Base-by-base conservation (phyloP, 2,329 filamentous ascomycete species). In the Didymella arachidicola region DNA sequence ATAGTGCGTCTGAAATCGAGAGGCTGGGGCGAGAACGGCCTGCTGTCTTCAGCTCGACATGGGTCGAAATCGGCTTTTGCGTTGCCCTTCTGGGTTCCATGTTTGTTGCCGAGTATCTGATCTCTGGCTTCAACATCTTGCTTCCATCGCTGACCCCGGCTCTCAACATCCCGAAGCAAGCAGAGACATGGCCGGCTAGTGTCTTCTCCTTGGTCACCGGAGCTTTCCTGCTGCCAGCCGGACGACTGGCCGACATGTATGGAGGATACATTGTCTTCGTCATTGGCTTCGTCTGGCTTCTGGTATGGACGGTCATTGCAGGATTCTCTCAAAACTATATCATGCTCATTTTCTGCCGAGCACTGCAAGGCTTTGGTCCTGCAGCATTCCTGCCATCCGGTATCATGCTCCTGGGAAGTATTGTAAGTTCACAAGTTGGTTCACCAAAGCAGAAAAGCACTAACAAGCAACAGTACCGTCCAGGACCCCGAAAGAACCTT, bases 281-380 rank as follows among this genome's bases (percentile, higher is more conserved):
- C 0, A 82, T 84, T 53, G 89, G 90, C 0, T 83, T 78, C 58
- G 64, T 72, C 4, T 85, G 90, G 91, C 84, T 92, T 49, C 74
- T 86, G 7, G 62, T 88, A 36, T 93, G 90, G 86, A 87, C 86
- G 10, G 76, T 93, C 52, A 78, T 92, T 53, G 85, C 84, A 16
- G 91, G 90, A 11, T 91, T 93, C 77, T 88, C 87, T 58, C 79
- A 80, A 53, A 88, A 85, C 75, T 83, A 87, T 59, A 74, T 86
- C 49, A 90, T 92, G 87, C 81, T 93, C 61, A 89, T 92, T 64
- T 80, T 89, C 53, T 90, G 87, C 70, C 87, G 91, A 51, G 90
- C 90, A 8, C 78, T 93, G 42, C 89, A 92, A 74, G 91, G 91
- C 0, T 77, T 94, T 10, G 91, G 89, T 0, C 83, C 89, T 1